Base-by-base conservation (phyloP, 75 land plant species). In the Sequoia sempervirens region DNA sequence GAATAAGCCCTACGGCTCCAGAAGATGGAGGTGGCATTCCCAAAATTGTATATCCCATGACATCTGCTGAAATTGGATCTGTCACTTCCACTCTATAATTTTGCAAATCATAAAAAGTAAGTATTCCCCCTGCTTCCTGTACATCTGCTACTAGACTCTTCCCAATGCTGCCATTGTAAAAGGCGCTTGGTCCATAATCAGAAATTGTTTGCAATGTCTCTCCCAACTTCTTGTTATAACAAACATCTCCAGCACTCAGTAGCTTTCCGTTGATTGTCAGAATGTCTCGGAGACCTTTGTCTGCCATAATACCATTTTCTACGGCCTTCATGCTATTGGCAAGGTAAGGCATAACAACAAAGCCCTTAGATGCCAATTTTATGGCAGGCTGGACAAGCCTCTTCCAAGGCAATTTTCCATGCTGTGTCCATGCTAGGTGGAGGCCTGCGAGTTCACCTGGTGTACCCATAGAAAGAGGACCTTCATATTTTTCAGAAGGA, bases 11-110 rank as follows among this genome's bases (percentile, higher is more conserved):
- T 20, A 91, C 84, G 1, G 96, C 95, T 76, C 98, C 97, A 82
- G 96, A 95, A 69, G 99, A 95, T 76, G 97, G 97, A 41, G 95
- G 95, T 2, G 98, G 99, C 99, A 97, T 95, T 58, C 99, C 95
- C 54, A 90, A 66, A 12, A 95, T 81, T 12, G 91, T 90, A 84
- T 90, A 93, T 12, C 96, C 96, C 93, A 94, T 90, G 11, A 81
- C 86, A 72, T 97, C 85, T 26, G 87, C 89, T 15, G 84, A 79
- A 83, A 94, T 78, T 15, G 99, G 96, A 43, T 91, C 87, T 12
- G 80, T 90, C 8, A 93, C 88, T 36, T 86, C 86, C 1, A 93
- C 95, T 81, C 45, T 84, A 80, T 97, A 97, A 28, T 85, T 86
- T 84, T 85, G 87, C 72, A 97, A 84, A 84, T 97, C 99, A 46